These are phyloP conservation scores for Sugiyamaella castrensis DNA, from an alignment of 1,139 yeast species.

Conservation along the genomic window DNA sequence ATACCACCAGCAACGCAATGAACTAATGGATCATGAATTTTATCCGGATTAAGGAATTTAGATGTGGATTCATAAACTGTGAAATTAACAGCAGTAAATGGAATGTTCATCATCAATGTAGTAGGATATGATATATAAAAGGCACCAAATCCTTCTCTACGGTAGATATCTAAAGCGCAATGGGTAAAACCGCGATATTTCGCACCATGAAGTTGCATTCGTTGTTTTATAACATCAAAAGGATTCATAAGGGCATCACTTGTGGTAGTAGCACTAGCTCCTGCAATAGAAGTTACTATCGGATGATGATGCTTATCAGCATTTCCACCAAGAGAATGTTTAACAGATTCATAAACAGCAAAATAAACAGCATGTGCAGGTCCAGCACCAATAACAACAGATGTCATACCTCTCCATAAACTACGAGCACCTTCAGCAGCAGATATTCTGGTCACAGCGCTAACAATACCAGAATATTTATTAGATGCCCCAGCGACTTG, in stretches of 20 bases:
- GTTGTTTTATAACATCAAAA: constrained; percentile 90
- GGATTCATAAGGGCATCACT: constrained; percentile 98
- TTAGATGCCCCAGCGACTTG: constrained; percentile 56
- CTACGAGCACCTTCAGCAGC: constrained; percentile 89
- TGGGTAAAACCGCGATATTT: constrained; percentile 35
- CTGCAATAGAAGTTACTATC: constrained; percentile 23
- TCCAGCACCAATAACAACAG: constrained; percentile 96
- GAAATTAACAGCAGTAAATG: constrained; percentile 93
- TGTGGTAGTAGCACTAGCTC: constrained; percentile 85
- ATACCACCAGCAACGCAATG: constrained; percentile 95
- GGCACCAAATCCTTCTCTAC: constrained; percentile 74
- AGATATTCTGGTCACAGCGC: constrained; percentile 69
- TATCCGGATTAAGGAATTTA: constrained; percentile 71
- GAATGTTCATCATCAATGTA: constrained; percentile 86
- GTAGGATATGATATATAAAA: constrained; percentile 95
- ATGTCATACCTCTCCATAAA: constrained; percentile 91
- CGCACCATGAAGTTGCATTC: constrained; percentile 56
- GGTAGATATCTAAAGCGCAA: constrained; percentile 52
- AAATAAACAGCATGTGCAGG: constrained; percentile 99
- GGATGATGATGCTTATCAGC: constrained; percentile 56
- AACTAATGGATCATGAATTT: constrained; percentile 78
- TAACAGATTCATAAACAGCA: constrained; percentile 89
- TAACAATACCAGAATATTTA: constrained; percentile 48
- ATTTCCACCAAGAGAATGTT: constrained; percentile 50
- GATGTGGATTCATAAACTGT: constrained; percentile 87